Evolutionary conservation across 2,329 filamentous ascomycete genomes (phyloP).

Genomic region (Trichoderma sp.): DNA sequence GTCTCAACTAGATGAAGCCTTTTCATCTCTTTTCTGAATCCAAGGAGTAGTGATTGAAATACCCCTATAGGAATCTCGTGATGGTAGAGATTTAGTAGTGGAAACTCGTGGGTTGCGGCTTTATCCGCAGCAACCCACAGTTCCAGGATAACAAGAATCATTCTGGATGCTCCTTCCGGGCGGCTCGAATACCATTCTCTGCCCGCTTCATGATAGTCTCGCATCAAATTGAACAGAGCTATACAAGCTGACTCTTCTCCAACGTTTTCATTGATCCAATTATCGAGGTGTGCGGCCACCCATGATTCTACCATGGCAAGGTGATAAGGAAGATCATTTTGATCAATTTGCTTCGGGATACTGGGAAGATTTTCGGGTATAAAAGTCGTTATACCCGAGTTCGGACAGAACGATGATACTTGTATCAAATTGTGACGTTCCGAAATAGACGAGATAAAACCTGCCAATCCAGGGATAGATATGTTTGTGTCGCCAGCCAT

Average conservation of each 20-base stretch:
- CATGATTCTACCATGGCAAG: conserved; percentile 54
- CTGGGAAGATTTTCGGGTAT: background rate
- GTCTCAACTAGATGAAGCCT: background rate
- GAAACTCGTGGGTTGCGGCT: conserved; percentile 44
- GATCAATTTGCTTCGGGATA: background rate
- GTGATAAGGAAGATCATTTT: conserved; percentile 18
- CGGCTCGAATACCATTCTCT: conserved; percentile 42
- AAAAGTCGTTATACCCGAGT: background rate
- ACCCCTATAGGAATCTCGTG: conserved; percentile 47
- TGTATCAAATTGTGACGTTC: background rate
- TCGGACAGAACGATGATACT: conserved; percentile 24
- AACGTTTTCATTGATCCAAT: conserved; percentile 45
- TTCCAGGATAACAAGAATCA: conserved; percentile 60
- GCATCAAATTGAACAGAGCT: conserved; percentile 40
- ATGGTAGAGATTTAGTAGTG: conserved; percentile 52
- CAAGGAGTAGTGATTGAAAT: conserved; percentile 52
- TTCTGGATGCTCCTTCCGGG: conserved; percentile 55
- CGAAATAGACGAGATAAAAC: background rate
- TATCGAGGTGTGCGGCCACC: conserved; percentile 46
- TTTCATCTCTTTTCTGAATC: conserved; percentile 43
- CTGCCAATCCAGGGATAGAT: background rate
- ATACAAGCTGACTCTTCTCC: conserved; percentile 35
- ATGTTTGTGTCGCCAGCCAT: background rate
- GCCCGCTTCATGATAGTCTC: conserved; percentile 42
- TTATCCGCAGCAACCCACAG: conserved; percentile 63